Evolutionary conservation across 306 rosid species (phyloP), one percentile per base, ranked within the genome.

Genomic region (Nissolia schottii): DNA sequence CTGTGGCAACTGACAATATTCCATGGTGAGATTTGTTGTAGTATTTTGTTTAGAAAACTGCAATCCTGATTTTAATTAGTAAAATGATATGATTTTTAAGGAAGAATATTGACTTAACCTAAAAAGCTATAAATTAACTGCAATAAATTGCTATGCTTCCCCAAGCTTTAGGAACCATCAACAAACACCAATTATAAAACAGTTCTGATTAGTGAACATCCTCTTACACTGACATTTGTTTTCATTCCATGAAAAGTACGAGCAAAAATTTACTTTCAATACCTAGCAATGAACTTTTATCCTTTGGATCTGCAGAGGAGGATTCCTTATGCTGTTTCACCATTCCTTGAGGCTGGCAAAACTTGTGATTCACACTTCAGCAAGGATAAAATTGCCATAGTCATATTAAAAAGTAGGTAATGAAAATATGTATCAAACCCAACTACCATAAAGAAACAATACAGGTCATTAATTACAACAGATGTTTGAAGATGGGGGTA

Each of bases 241-340:
- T 45, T 43, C 48, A 34, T 62, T 45, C 53, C 57, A 25, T 28
- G 2, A 5, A 57, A 70, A 27, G 54, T 34, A 50, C 64, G 6
- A 16, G n/a, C 64, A 68, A 40, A 31, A 41, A 22, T 50, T 59
- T 46, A 78, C 60, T 61, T 61, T 64, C 27, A 41, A 50, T 74
- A 18, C 98, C 97, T 82, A 76, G 82, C 35, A 69, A 46, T 49
- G 87, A 79, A 18, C 53, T 81, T 60, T 83, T 88, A 67, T 86
- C 80, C 71, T 87, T 81, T 10, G 72, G 78, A 72, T 84, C 82
- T 32, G 54, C 79, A 38, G 92, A 69, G 14, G 93, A 63, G 74
- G 79, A 71, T 74, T 79, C 90, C 83, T 87, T 87, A 62, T 75
- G 40, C 51, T 91, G 74, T 68, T 89, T 89, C 45, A 80, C 84